Conservation (phyloP, 2,329 filamentous ascomycete genomes). For the Pseudocercospora pini-densiflorae region DNA sequence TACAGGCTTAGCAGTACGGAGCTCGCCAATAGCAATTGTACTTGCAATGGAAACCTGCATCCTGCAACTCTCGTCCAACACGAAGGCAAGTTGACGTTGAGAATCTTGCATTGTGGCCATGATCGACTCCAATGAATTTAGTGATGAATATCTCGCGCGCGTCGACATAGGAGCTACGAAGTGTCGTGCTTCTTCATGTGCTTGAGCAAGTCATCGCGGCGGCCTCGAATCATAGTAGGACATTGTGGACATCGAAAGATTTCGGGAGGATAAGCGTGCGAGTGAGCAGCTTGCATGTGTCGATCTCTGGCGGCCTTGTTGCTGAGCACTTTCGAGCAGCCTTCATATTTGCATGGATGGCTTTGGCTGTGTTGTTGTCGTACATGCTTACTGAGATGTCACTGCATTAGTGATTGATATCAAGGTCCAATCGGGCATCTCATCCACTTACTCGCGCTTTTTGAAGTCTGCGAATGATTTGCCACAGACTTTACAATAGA, state of each 20-base stretch:
- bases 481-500: too few species aligned
- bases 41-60: background rate
- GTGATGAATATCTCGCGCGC: background rate
- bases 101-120: background rate
- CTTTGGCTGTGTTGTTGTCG: background rate
- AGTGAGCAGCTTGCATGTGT: background rate
- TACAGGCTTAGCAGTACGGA: background rate
- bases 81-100: background rate
- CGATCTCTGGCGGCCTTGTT: background rate
- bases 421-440: too few species aligned
- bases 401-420: too few species aligned
- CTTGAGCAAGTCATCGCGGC: background rate
- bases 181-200: background rate
- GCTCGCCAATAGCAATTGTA: background rate
- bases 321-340: background rate
- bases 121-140: background rate
- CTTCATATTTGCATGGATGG: background rate
- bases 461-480: too few species aligned
- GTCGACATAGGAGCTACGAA: background rate
- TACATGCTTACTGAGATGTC: too few species aligned
- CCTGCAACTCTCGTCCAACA: background rate
- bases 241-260: background rate
- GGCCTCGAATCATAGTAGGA: background rate
- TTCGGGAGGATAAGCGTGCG: background rate
- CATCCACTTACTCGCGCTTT: too few species aligned